Evolutionary conservation across 768 basidiomycete genomes (phyloP).

Genomic region (Russula ochroleuca): DNA sequence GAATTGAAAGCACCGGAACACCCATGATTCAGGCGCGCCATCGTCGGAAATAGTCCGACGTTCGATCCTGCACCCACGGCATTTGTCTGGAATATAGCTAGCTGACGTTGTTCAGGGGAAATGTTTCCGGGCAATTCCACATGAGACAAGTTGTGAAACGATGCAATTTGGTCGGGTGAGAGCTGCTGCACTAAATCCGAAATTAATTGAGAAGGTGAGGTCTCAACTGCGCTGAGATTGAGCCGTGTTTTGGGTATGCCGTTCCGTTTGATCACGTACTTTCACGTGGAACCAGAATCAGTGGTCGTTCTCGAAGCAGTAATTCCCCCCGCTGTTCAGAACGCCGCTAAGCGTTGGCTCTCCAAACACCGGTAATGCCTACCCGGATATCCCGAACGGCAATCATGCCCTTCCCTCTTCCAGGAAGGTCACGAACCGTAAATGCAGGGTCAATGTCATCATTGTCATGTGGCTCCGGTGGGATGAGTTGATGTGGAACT

Average conservation of each 20-base stretch:
- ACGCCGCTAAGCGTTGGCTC: background rate
- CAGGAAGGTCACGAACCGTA: slow-evolving; percentile 20
- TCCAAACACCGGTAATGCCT: background rate
- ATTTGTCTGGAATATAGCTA: slow-evolving; percentile 67
- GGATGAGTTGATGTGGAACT: background rate
- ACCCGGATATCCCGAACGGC: slow-evolving; percentile 16
- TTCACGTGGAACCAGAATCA: slow-evolving; percentile 48
- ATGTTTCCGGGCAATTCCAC: slow-evolving; percentile 46
- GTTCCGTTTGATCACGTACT: slow-evolving; percentile 37
- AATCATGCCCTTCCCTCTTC: slow-evolving; percentile 24
- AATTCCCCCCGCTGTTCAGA: slow-evolving; percentile 52
- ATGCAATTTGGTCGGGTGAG: slow-evolving; percentile 35
- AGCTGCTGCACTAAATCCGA: slow-evolving; percentile 37
- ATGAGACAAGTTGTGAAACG: slow-evolving; percentile 55
- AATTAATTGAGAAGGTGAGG: slow-evolving; percentile 47
- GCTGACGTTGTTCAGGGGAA: slow-evolving; percentile 44
- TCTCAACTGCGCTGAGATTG: slow-evolving; percentile 35
- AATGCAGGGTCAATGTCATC: background rate
- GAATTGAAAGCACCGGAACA: slow-evolving; percentile 65
- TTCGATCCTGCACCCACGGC: slow-evolving; percentile 50
- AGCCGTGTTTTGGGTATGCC: background rate
- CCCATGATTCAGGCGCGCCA: slow-evolving; percentile 65
- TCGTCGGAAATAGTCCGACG: slow-evolving; percentile 62
- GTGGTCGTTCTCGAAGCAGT: slow-evolving; percentile 50
- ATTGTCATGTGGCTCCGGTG: background rate